Conservation (phyloP, 2,329 filamentous ascomycete genomes). For the Pyrenochaeta sp. region DNA sequence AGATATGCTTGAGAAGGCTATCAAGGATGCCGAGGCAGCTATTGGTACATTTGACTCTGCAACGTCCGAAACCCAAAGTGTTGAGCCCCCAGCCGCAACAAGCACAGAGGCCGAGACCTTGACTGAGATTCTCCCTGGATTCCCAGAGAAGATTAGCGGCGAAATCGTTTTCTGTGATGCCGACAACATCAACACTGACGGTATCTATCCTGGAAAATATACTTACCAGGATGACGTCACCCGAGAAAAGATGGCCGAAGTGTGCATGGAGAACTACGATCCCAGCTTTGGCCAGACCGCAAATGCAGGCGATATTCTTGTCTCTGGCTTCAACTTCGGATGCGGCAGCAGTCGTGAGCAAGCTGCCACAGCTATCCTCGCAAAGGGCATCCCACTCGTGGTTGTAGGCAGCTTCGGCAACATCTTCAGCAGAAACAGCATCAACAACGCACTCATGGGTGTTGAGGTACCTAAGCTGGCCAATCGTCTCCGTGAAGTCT, state of each 20-base stretch:
- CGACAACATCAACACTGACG: constrained; percentile 90
- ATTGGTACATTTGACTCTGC: constrained; percentile 57
- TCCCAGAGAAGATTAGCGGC: constrained; percentile 81
- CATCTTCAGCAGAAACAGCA: constrained; percentile 80
- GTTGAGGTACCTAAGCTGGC: constrained; percentile 74
- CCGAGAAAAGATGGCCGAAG: constrained; percentile 80
- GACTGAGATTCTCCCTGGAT: constrained; percentile 82
- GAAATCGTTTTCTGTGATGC: constrained; percentile 89
- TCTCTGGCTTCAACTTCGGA: constrained; percentile 88
- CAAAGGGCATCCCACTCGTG: constrained; percentile 80
- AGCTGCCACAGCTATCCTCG: constrained; percentile 85
- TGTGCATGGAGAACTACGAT: constrained; percentile 96
- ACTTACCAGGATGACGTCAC: constrained; percentile 90
- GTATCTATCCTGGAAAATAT: constrained; percentile 89
- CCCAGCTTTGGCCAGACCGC: constrained; percentile 69
- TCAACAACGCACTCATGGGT: constrained; percentile 80
- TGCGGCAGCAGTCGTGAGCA: constrained; percentile 83
- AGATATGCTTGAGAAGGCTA: constrained; percentile 74
- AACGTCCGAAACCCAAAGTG: constrained; percentile 41
- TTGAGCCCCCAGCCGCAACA: constrained; percentile 40
- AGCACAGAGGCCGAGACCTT: constrained; percentile 45
- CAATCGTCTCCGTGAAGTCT: constrained; percentile 69
- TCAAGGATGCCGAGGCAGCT: constrained; percentile 71
- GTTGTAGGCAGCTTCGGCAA: constrained; percentile 83
- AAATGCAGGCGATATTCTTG: constrained; percentile 77